Evolutionary conservation across 176 grass and related monocot species (phyloP), one percentile per base, ranked within the genome.

Genomic region (Avena atlantica): DNA sequence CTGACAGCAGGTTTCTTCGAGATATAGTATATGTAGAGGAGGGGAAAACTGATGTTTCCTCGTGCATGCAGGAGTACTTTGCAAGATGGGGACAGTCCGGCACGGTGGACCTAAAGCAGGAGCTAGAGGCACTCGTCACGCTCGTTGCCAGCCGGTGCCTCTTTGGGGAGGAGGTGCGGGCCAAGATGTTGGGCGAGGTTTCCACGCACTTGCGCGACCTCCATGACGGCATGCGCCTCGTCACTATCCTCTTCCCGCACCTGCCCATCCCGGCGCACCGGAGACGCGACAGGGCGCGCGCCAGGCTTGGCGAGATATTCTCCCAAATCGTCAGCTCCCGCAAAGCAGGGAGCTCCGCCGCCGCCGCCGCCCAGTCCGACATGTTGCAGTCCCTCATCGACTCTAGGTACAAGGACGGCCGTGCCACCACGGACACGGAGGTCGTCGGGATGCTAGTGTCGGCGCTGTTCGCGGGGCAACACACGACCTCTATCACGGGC

Each of bases 301-400:
- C 81, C 16, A 87, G 72, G 68, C 78, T 96, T 0, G 86, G 58
- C 20, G 31, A 86, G 59, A 90, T 97, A 29, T 92, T 97, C 66
- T 79, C 86, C 6, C 85, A 82, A 10, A 90, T 93, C 56, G 91
- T 94, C 17, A 64, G 83, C 10, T 78, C 89, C 21, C 86, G 90
- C 21, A 91, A 59, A 70, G 31, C 31, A 34, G 79, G 25, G 25
- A 11, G 21, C 31, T 16, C 9, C 15, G 15, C 15, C 5, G 16
- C 53, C 52, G 16, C 36, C 37, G 16, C 53, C 15, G 1, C 53
- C 53, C 1, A 7, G 12, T 42, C 13, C 37, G 92, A 97, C 86
- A 61, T 89, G 90, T 69, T 97, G 59, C 94, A 97, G 85, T 82
- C 78, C 64, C 87, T 94, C 15, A 47, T 94, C 9, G 86, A 94